phyloP scores from a whole-genome alignment of 441 rosid genomes.

The Breynia disticha region DNA sequence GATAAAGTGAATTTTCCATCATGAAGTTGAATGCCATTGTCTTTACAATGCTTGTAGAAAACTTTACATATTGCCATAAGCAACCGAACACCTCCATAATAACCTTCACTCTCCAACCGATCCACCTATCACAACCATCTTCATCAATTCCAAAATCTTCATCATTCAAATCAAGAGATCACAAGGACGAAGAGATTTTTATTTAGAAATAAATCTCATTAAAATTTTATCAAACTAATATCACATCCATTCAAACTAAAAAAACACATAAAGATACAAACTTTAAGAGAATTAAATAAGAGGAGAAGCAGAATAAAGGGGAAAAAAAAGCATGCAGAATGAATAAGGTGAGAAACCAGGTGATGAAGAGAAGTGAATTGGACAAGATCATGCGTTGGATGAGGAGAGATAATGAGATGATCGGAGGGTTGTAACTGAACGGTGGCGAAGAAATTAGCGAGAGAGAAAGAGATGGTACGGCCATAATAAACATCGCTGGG shows the following conservation, averaged over 20 bases:
- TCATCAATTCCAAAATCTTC: neutral
- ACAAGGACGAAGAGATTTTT: neutral
- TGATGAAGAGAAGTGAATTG: constrained; percentile 57
- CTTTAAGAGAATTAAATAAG: no score
- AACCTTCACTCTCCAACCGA: constrained; percentile 74
- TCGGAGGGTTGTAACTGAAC: constrained; percentile 54
- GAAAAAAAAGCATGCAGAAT: neutral
- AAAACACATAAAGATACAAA: no score
- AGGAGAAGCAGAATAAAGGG: neutral
- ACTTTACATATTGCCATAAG: constrained; percentile 87
- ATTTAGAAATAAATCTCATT: no score
- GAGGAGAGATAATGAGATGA: constrained; percentile 57
- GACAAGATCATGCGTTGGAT: constrained; percentile 71
- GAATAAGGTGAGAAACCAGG: constrained; percentile 28
- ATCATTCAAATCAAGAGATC: neutral
- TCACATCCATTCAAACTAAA: no score
- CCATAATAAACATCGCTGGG: constrained; percentile 89
- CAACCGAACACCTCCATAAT: constrained; percentile 84
- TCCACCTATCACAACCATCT: constrained; percentile 27
- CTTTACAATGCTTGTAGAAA: constrained; percentile 47
- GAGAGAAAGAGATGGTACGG: constrained; percentile 57
- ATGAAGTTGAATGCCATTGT: constrained; percentile 47
- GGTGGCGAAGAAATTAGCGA: constrained; percentile 77
- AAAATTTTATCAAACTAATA: no score
- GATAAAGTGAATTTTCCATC: constrained; percentile 51